Conservation (phyloP, 2,329 filamentous ascomycete species). For the Epichloe aotearoae region DNA sequence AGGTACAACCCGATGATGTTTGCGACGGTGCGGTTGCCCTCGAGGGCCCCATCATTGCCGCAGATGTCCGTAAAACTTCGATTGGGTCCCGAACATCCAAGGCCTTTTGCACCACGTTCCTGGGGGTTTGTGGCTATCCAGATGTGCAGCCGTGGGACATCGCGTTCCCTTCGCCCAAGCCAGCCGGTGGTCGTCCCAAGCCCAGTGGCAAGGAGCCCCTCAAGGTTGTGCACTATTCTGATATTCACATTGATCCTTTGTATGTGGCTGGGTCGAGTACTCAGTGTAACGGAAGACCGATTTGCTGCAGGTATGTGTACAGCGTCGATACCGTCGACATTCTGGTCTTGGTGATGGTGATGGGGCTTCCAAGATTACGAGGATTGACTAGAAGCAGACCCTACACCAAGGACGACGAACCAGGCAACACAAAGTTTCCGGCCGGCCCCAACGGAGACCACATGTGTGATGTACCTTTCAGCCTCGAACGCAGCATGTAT, state of each 20-base stretch:
- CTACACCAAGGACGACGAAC: constrained; percentile 32
- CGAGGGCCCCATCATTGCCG: constrained; percentile 40
- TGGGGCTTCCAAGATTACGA: not conserved
- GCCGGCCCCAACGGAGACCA: constrained; percentile 39
- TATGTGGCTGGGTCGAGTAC: constrained; percentile 40
- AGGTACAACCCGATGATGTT: constrained; percentile 41
- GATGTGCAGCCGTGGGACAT: constrained; percentile 28
- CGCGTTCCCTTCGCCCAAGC: constrained; percentile 29
- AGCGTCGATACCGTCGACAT: too few relatives aligned
- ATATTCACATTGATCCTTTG: constrained; percentile 44
- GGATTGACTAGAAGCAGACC: constrained; percentile 17
- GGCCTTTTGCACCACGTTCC: constrained; percentile 37
- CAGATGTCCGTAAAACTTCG: constrained; percentile 31
- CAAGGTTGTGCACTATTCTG: constrained; percentile 45
- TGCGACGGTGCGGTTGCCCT: constrained; percentile 37
- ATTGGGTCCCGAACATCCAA: constrained; percentile 36
- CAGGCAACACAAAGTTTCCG: constrained; percentile 33
- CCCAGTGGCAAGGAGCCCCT: constrained; percentile 33
- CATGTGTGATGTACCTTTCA: constrained; percentile 37
- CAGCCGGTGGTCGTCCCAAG: constrained; percentile 20
- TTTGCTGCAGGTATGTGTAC: constrained; percentile 38
- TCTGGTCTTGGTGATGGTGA: too few relatives aligned
- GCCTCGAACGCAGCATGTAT: constrained; percentile 42
- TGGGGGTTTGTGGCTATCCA: constrained; percentile 38
- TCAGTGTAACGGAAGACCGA: constrained; percentile 39